Evolutionary conservation across 176 grass and related monocot species (phyloP), one percentile per base, ranked within the genome.

Genomic region (Pharus latifolius): DNA sequence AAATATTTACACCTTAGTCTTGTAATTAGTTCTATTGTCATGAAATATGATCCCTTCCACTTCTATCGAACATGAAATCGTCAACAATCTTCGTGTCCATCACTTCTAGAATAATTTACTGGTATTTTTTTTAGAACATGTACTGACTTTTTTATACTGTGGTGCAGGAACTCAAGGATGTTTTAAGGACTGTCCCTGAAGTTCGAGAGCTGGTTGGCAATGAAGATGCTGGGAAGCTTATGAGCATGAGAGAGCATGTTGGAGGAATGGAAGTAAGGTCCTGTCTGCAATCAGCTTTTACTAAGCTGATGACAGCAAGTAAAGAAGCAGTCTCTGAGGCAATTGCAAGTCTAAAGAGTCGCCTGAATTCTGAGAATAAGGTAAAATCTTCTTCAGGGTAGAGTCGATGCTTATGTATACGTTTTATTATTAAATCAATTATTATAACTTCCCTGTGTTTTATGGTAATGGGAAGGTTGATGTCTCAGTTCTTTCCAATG

Each of bases 151-250:
- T 72, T 58, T 26, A 29, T 91, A 51, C 51, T 15, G 28, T 42
- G 22, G 55, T 48, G 42, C 74, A 97, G 93, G 93, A 97, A 66
- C 73, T 97, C 34, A 79, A 92, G 59, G 74, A 97, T 77, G 93
- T 92, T 13, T 74, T 97, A 57, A 78, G 43, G 42, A 78, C 80
- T 66, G 86, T 97, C 29, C 93, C 89, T 32, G 93, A 97, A 59
- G 74, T 97, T 77, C 67, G 15, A 52, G 84, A 80, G 25, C 68
- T 97, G 62, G 76, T 90, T 82, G 87, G 70, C 28, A 56, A 79
- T 69, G 82, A 81, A 57, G 85, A 85, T 15, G 65, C 81, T 58
- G 46, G 1, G 1, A 83, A 78, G 51, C 49, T 91, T 64, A 65
- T 91, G 81, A 54, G 26, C 73, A 14, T 67, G 28, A 72, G 84